Evolutionary conservation across 495 filamentous ascomycete species (phyloP), one percentile per base, ranked within the genome.

Genomic region (Aspergillus panamensis): DNA sequence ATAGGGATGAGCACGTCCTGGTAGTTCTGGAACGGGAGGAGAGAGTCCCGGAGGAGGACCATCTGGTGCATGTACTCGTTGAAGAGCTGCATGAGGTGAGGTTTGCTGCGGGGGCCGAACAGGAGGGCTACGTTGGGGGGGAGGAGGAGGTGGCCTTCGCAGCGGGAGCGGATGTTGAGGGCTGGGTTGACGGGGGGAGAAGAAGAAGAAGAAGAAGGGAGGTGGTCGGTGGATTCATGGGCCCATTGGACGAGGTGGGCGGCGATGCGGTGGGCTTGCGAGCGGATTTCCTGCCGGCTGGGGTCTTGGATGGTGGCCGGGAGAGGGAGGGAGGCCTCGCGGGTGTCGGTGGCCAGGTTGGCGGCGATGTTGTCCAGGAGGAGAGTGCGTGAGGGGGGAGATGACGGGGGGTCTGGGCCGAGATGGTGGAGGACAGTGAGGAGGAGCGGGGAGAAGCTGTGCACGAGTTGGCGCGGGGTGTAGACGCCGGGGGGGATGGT

Each of bases 51-150:
- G 0, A 74, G 62, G 16, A 72, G 58, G 5, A 72, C 62, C 63
- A 72, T 71, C 53, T 72, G 69, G 55, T 72, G 69, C 61, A 71
- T 65, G 32, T 68, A 73, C 47, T 72, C 69, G 53, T 72, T 72
- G 55, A 61, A 67, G 1, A 72, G 50, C 30, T 73, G 70, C 68
- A 74, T 73, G 14, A 71, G 59, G 20, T 66, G 63, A 1, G 59
- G 52, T 16, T 57, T 21, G 51, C 60, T 65, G 30, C 70, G 61
- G 14, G 53, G 50, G n/a, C 70, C 69, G 30, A 67, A 66, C 61
- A 74, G 58, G 0, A 74, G 60, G 29, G 56, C 52, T 3, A 64
- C 68, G n/a, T 65, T 67, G 9, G 13, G 13, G 10, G 61, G 66
- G 19, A 35, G 62, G 19, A 63, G 62, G 10, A 73, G 54, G 52